Base-by-base conservation (phyloP, 2,329 filamentous ascomycete species). In the Metarhizium robertsii region DNA sequence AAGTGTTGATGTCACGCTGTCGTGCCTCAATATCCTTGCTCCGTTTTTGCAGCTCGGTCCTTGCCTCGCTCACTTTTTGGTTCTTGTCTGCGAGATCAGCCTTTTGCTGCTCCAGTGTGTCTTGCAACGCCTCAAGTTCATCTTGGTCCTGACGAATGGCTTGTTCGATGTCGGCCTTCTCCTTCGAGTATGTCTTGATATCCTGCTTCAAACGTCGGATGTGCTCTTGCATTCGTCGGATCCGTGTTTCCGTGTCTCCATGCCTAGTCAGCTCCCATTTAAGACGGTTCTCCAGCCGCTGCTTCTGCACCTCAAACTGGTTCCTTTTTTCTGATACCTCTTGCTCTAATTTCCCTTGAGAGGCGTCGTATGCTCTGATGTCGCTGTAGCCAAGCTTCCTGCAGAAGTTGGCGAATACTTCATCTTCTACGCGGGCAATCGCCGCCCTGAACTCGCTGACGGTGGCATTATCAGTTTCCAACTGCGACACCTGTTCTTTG, bases 341-440 rank as follows among this genome's bases (percentile, higher is more conserved):
- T 68, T 96, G 90, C 70, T 97, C 92, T 51, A 95, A 76, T 46
- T 88, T 91, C 51, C 94, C 92, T 71, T 97, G 94, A 62, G 95
- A 92, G 30, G 87, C 87, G 68, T 97, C 91, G 65, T 97, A 99
- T 56, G 90, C 88, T 57, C 92, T 88, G 60, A 99, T 95, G 64
- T 95, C 87, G 56, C 83, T 79, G 68, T 96, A 97, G 0, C 92
- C 90, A 20, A 96, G 83, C 55, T 88, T 84, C 63, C 84, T 81
- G 73, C 94, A 99, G 73, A 99, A 99, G 45, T 79, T 78, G 25
- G 79, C 79, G 69, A 96, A 99, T 34, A 99, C 80, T 62, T 91
- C 81, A 67, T 99, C 94, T 67, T 96, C 91, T 18, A 96, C 88
- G 54, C 83, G 79, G 47, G 87, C 82, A 58, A 97, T 88, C 1